Percentiles rank a stretch among this genome's conserved stretches.
Conservation (phyloP, 2,329 filamentous ascomycete species). For the Xylaria sp. region DNA sequence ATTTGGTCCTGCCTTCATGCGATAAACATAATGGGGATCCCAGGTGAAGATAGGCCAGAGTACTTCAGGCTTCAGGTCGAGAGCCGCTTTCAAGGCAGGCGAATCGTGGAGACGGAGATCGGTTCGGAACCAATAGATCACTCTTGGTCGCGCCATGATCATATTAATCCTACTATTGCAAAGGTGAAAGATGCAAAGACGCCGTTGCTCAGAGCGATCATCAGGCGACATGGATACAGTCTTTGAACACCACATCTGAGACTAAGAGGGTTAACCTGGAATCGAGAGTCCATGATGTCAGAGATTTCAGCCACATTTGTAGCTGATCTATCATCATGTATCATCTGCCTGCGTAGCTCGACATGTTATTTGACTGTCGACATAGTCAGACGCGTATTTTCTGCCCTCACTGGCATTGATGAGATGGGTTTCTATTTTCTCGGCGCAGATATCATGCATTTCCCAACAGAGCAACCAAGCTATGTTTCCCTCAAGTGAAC, state of each 20-base stretch:
- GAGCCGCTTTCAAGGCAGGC: slow-evolving; percentile 64
- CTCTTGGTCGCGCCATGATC: slow-evolving; percentile 39
- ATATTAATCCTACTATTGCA: neutral
- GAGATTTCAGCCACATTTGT: no score
- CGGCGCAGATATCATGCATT: neutral
- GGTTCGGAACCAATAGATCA: slow-evolving; percentile 75
- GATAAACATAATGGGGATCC: slow-evolving; percentile 76
- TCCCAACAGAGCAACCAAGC: no score
- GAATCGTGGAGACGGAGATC: slow-evolving; percentile 74
- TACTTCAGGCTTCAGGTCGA: slow-evolving; percentile 62
- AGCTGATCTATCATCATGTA: no score
- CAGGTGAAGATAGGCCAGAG: slow-evolving; percentile 75
- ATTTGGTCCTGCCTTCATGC: slow-evolving; percentile 63
- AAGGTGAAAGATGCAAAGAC: neutral
- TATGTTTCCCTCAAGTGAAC: no score
- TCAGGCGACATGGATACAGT: neutral
- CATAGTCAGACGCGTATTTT: neutral
- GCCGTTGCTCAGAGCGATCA: neutral
- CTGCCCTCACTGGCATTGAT: neutral
- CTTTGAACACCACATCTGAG: neutral
- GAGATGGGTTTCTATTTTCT: neutral
- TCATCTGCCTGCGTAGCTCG: no score
- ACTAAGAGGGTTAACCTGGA: slow-evolving; percentile 1
- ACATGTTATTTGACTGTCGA: no score
- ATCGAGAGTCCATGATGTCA: slow-evolving; percentile 20